Percentiles rank a stretch among this genome's conserved stretches.
These are phyloP conservation scores for Myochromella boudieri DNA, from an alignment of 768 basidiomycete species.

Conservation along the genomic window DNA sequence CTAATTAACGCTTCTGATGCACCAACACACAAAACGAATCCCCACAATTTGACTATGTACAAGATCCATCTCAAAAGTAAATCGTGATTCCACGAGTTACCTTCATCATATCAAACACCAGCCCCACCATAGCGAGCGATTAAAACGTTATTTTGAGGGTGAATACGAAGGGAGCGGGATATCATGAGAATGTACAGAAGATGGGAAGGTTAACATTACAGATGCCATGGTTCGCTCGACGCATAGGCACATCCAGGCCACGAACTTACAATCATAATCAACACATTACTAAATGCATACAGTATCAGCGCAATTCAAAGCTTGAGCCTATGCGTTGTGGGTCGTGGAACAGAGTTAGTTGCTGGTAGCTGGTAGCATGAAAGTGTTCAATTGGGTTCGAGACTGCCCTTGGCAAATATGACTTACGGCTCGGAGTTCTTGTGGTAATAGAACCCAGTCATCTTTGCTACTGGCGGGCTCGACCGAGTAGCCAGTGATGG, in stretches of 20 bases:
- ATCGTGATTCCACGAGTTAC: too few species aligned
- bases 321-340: conserved; percentile 70
- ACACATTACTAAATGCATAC: conserved; percentile 15
- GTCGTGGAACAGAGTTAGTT: conserved; percentile 78
- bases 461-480: conserved; percentile 60
- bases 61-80: too few species aligned
- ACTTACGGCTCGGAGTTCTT: conserved; percentile 90
- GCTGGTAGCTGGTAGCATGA: conserved; percentile 67
- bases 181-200: conserved; percentile 11
- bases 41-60: neutral
- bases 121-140: too few species aligned
- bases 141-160: too few species aligned
- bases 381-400: conserved; percentile 8
- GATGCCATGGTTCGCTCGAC: too few species aligned
- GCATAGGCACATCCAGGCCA: conserved; percentile 9
- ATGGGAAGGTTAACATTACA: too few species aligned
- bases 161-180: conserved; percentile 2
- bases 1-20: too few species aligned
- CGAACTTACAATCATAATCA: conserved; percentile 12
- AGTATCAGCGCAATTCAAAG: conserved; percentile 81
- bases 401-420: neutral
- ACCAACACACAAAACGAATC: too few species aligned
- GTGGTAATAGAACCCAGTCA: conserved; percentile 93
- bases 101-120: too few species aligned
- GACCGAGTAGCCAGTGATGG: conserved; percentile 47